Base-by-base conservation (phyloP, 2,329 filamentous ascomycete genomes). In the Claviceps africana region DNA sequence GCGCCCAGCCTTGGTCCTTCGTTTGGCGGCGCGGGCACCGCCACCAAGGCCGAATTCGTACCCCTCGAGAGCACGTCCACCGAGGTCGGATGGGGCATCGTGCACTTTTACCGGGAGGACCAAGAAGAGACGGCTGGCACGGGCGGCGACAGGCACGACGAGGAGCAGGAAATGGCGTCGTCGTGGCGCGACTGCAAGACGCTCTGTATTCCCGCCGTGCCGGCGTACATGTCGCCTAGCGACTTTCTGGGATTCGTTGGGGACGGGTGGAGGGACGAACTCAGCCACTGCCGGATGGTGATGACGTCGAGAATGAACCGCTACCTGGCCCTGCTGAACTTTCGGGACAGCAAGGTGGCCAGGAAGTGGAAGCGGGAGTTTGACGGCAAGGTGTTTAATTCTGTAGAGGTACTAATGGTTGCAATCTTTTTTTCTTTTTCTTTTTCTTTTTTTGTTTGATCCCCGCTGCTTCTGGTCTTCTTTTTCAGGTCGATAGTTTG, bases 311-410 rank as follows among this genome's bases (percentile, higher is more conserved):
- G 83, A 56, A 83, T 88, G 66, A 96, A 94, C 67, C 81, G 90
- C 56, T 97, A 97, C 70, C 86, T 98, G 75, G 91, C 95, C 28
- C 74, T 98, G 55, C 86, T 98, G 79, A 96, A 95, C 70, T 96
- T 97, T 64, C 79, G 88, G 47, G 82, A 85, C 57, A 78, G 79
- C 31, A 79, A 78, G 61, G 81, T 80, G 56, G 93, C 93, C 15
- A 81, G 76, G 60, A 77, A 82, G 50, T 98, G 91, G 85, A 83
- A 86, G 61, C 81, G 76, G 55, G 84, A 88, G 59, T 96, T 91
- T 76, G 93, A 97, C 66, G 93, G 93, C 19, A 93, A 87, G 65
- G 79, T 91, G 0, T 97, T 97, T 64, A 95, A 94, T 62, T 85
- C 81, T 54, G 88, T 95, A 76, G 88, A 94, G 76, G 87, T 88